A percentile compares a stretch with the other conserved stretches of the same genome.
phyloP scores from a whole-genome alignment of 2,329 filamentous ascomycete species.

The Raffaelea ambrosiae region DNA sequence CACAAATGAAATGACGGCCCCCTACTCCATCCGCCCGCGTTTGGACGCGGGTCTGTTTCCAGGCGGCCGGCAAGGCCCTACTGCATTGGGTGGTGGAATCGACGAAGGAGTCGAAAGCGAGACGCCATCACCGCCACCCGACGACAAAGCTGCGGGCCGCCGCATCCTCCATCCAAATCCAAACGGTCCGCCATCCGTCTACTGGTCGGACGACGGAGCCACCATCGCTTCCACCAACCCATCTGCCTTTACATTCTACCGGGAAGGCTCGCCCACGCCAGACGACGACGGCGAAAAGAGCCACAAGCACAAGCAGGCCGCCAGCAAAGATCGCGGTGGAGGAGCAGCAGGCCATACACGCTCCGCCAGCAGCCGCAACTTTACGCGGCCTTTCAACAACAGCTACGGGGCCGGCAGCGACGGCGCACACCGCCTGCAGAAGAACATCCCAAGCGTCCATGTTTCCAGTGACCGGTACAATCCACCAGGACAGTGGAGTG shows the following conservation, averaged over 20 bases:
- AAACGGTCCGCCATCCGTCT: conserved; percentile 15
- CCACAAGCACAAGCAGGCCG: neutral
- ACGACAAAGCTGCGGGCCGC: neutral
- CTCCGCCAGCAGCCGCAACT: conserved; percentile 2
- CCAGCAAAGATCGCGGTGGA: neutral
- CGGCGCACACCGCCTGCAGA: no score
- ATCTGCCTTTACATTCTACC: conserved; percentile 29
- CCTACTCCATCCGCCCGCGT: no score
- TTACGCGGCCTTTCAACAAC: no score
- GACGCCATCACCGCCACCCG: neutral
- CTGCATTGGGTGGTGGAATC: no score
- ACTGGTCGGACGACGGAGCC: conserved; percentile 19
- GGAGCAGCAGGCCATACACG: neutral
- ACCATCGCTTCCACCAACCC: conserved; percentile 13
- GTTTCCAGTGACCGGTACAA: no score
- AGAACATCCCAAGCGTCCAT: no score
- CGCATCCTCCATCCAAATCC: conserved; percentile 5
- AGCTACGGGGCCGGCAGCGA: conserved; percentile 1
- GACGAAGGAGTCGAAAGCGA: no score
- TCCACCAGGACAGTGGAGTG: no score
- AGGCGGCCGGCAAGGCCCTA: no score
- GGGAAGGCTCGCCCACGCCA: conserved; percentile 29
- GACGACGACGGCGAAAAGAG: conserved; percentile 1
- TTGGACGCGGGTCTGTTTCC: no score
- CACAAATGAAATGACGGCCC: no score